Conservation (phyloP, 805 yeast species). For the Wickerhamomyces tratensis region DNA sequence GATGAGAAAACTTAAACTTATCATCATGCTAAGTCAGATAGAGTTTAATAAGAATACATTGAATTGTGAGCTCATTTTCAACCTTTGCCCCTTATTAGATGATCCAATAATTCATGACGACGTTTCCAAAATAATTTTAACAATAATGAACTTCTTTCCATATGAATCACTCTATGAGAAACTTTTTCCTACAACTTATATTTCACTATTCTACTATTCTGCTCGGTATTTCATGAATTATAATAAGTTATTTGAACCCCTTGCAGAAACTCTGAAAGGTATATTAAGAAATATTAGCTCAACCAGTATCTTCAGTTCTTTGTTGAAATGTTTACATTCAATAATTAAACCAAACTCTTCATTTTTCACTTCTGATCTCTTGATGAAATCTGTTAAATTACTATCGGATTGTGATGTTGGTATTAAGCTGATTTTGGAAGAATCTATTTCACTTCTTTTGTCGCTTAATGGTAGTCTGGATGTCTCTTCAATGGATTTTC, state of each 20-base stretch:
- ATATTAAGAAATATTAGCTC: no score
- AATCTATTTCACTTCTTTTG: no score
- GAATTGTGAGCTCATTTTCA: slow-evolving; percentile 9
- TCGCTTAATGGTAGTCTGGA: no score
- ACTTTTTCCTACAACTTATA: no score
- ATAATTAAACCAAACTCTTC: no score
- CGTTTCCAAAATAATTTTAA: slow-evolving; percentile 16
- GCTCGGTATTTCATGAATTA: not conserved
- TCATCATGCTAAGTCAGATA: slow-evolving; percentile 20
- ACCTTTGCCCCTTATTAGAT: slow-evolving; percentile 9
- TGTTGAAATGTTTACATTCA: no score
- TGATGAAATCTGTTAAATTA: not conserved
- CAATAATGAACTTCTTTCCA: slow-evolving; percentile 5
- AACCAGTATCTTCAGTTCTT: no score
- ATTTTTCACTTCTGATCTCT: no score
- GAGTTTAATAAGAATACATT: slow-evolving; percentile 12
- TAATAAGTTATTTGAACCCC: not conserved
- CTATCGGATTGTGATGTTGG: not conserved
- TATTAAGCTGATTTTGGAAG: no score
- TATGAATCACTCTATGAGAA: no score
- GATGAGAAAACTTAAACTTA: slow-evolving; percentile 28
- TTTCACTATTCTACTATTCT: no score
- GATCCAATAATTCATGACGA: slow-evolving; percentile 16
- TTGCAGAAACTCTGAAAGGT: no score
- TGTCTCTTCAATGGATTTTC: not conserved